A percentile compares a stretch with the other conserved stretches of the same genome.
phyloP scores from a whole-genome alignment of 768 basidiomycete genomes.

The Artomyces pyxidatus region DNA sequence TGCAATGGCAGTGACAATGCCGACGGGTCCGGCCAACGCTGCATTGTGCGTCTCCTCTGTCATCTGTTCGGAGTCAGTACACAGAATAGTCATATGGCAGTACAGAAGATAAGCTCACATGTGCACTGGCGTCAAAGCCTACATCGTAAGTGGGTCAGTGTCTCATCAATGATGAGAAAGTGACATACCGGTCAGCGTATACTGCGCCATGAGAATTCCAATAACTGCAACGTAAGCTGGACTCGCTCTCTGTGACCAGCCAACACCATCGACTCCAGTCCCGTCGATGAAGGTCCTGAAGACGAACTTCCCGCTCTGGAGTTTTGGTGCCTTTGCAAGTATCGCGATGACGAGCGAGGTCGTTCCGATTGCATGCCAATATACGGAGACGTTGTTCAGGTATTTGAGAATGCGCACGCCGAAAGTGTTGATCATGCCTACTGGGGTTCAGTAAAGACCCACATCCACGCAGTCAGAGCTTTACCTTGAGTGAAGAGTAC shows the following conservation, averaged over 20 bases:
- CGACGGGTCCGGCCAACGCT: constrained; percentile 54
- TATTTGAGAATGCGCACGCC: constrained; percentile 57
- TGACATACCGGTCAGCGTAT: constrained; percentile 58
- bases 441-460: no score
- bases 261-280: constrained; percentile 43
- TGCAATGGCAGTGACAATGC: constrained; percentile 64
- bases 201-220: constrained; percentile 71
- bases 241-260: constrained; percentile 64
- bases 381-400: constrained; percentile 66
- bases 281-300: constrained; percentile 65
- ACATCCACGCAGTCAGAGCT: neutral
- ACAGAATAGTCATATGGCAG: neutral
- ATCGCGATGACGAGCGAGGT: constrained; percentile 58
- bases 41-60: constrained; percentile 68
- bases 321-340: constrained; percentile 62
- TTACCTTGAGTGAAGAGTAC: constrained; percentile 60
- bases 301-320: constrained; percentile 61
- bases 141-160: neutral
- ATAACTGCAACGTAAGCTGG: constrained; percentile 63
- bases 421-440: constrained; percentile 65
- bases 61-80: constrained; percentile 51
- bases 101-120: constrained; percentile 31
- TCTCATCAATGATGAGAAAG: neutral
- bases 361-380: constrained; percentile 71
- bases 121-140: constrained; percentile 72